A percentile compares a stretch with the other conserved stretches of the same genome.
Conservation (phyloP, 2,329 filamentous ascomycete genomes). For the Alternaria sp. region DNA sequence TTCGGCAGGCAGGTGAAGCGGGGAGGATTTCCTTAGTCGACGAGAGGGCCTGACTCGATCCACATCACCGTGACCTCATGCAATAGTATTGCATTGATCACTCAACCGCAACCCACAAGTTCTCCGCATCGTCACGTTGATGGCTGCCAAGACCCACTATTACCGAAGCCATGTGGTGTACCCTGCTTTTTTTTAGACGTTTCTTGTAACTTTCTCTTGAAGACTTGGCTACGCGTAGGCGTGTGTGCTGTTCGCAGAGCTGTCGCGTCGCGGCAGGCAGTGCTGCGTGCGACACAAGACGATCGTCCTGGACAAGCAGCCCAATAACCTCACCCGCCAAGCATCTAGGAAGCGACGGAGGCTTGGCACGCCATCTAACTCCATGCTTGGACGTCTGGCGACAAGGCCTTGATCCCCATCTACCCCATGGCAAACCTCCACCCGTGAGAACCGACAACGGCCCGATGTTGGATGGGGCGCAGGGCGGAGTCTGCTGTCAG, state of each 20-base stretch:
- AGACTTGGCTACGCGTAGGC: slow-evolving; percentile 2
- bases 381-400: not conserved
- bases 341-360: not conserved
- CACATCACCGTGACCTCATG: not conserved
- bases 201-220: not conserved
- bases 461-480: slow-evolving; percentile 1
- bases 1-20: not conserved
- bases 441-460: not conserved
- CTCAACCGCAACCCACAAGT: not conserved
- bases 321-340: not conserved
- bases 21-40: not conserved
- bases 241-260: not conserved
- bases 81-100: not conserved
- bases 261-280: not conserved
- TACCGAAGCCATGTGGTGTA: not conserved
- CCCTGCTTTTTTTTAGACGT: not conserved
- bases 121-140: not conserved
- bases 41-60: not conserved
- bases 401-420: not conserved
- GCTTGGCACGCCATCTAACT: not conserved
- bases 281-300: not conserved
- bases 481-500: not conserved
- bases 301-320: not conserved
- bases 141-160: not conserved
- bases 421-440: not conserved